Percentiles rank a stretch among this genome's conserved stretches.
phyloP scores from a whole-genome alignment of 768 basidiomycete species.

The Boletales sp. region DNA sequence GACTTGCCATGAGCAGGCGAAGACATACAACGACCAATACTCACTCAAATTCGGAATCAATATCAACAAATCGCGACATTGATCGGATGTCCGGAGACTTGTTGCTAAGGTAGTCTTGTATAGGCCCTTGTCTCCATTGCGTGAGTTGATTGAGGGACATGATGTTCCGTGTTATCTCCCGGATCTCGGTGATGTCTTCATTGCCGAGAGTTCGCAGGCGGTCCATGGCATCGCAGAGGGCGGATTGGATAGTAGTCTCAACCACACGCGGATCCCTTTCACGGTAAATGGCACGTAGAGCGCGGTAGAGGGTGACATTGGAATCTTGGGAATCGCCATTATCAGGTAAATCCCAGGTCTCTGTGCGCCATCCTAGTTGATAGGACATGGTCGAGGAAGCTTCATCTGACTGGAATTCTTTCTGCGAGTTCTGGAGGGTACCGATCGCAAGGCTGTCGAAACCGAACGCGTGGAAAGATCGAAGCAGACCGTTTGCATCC shows the following conservation, averaged over 20 bases:
- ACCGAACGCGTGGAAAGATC: slow-evolving; percentile 85
- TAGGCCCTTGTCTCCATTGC: slow-evolving; percentile 48
- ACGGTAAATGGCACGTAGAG: slow-evolving; percentile 77
- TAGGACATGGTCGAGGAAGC: slow-evolving; percentile 56
- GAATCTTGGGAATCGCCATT: slow-evolving; percentile 39
- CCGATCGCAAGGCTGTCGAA: slow-evolving; percentile 84
- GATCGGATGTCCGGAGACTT: slow-evolving; percentile 32
- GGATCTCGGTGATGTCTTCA: slow-evolving; percentile 78
- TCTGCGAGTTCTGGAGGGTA: slow-evolving; percentile 47
- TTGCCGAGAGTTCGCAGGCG: slow-evolving; percentile 63
- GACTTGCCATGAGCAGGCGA: slow-evolving; percentile 11
- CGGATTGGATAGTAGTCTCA: slow-evolving; percentile 45
- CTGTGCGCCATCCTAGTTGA: slow-evolving; percentile 89
- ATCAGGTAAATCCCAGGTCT: slow-evolving; percentile 91
- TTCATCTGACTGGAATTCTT: slow-evolving; percentile 25
- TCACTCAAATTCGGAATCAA: slow-evolving; percentile 65
- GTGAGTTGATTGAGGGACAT: slow-evolving; percentile 80
- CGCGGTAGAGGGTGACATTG: slow-evolving; percentile 66
- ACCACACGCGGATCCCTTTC: slow-evolving; percentile 58
- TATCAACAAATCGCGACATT: slow-evolving; percentile 43
- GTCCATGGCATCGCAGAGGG: slow-evolving; percentile 58
- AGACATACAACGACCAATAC: slow-evolving; percentile 25
- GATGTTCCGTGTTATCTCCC: slow-evolving; percentile 62
- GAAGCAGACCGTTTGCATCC: slow-evolving; percentile 63
- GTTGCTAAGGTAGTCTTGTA: slow-evolving; percentile 27